Percentiles rank a stretch among this genome's conserved stretches.
phyloP scores from a whole-genome alignment of 1,284 basidiomycete genomes.

The Ustilago vetiveriae region DNA sequence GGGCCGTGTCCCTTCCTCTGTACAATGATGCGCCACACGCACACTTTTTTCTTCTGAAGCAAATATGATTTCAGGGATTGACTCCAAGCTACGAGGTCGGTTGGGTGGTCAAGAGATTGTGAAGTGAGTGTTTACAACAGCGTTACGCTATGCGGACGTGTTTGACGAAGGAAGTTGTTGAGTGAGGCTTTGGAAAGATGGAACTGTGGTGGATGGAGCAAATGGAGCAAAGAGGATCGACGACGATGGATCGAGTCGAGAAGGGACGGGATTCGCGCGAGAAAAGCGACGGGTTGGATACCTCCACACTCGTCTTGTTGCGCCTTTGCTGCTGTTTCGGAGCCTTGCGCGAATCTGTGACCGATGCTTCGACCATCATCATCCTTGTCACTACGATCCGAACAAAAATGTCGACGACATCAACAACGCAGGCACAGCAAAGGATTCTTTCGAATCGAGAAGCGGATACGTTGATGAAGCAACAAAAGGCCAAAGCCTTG shows the following conservation, averaged over 20 bases:
- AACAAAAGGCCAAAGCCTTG: slow-evolving; percentile 38
- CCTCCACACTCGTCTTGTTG: no score
- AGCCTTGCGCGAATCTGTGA: no score
- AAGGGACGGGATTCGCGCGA: no score
- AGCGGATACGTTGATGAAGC: slow-evolving; percentile 35
- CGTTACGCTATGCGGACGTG: background rate
- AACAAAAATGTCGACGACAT: no score
- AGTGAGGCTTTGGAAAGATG: no score
- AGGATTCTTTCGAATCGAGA: slow-evolving; percentile 42
- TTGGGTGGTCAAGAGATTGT: background rate
- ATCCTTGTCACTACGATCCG: background rate
- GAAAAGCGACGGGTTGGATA: no score
- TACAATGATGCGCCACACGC: slow-evolving; percentile 37
- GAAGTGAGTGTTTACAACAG: background rate
- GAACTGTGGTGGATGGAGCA: no score
- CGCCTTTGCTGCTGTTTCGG: no score
- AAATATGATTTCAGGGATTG: slow-evolving; percentile 46
- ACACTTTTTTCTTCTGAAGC: slow-evolving; percentile 25
- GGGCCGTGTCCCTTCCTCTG: slow-evolving; percentile 26
- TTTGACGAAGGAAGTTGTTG: no score
- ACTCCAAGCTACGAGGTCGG: slow-evolving; percentile 11
- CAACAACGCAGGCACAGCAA: slow-evolving; percentile 5
- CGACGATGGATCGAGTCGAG: no score
- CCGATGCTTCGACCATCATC: background rate
- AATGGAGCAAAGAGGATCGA: no score